Evolutionary conservation across 306 rosid species (phyloP), one percentile per base, ranked within the genome.

Genomic region (Vachellia pachyceras): DNA sequence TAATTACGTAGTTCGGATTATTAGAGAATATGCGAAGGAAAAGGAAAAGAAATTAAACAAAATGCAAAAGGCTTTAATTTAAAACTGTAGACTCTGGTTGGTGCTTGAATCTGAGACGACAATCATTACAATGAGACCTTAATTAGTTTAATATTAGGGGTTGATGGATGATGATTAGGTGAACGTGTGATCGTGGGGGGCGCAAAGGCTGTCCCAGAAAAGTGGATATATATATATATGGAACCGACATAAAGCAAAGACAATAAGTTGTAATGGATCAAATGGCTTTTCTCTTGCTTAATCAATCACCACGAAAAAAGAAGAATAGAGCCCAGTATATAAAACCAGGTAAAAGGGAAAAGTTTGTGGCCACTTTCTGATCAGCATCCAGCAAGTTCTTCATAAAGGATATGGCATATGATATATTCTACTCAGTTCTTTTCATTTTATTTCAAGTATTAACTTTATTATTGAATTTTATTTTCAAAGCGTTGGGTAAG

Each of bases 121-220:
- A 65, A 77, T 70, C 61, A 58, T 81, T 81, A 78, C 70, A 63
- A 70, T 22, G 64, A 79, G 45, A 75, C 3, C 42, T 22, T 78
- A 49, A 47, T 47, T 14, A 33, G 69, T 79, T 79, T 72, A 79
- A 71, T 75, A 66, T 58, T 58, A 23, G 36, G 3, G 33, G 57
- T 75, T 14, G 68, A 60, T 65, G 81, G 80, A 57, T 72, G 83
- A 82, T 81, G 70, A 67, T 78, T 78, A 85, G 84, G 68, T 86
- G 83, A 87, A 82, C 76, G 60, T 45, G 54, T 45, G 54, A 22
- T 23, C 67, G 39, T 42, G 74, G 39, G 81, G 57, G 77, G 77
- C 14, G 44, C 44, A 66, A 84, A 77, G 77, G 84, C 45, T 82
- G 84, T 61, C 77, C 77, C 80, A 42, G 15, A 78, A 82, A 84